Percentiles rank a stretch among this genome's conserved stretches.
phyloP scores from a whole-genome alignment of 179 eudicot genomes.

The Gypsophila paniculata region DNA sequence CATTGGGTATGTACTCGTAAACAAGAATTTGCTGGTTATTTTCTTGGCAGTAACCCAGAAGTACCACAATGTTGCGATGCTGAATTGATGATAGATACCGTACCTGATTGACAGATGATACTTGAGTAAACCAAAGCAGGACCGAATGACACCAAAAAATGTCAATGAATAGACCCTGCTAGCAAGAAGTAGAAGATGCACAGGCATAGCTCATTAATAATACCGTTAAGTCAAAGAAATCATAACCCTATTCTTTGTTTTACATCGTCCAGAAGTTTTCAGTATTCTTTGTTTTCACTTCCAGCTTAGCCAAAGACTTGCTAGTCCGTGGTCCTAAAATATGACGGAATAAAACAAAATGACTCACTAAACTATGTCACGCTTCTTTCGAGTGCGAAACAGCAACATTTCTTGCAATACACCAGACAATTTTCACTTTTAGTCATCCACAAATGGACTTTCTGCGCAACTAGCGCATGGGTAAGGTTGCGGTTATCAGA shows the following conservation, averaged over 20 bases:
- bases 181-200: not conserved
- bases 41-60: slow-evolving; percentile 92
- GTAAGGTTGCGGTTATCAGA: too few species aligned
- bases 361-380: not conserved
- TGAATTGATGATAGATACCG: slow-evolving; percentile 89
- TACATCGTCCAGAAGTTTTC: too few species aligned
- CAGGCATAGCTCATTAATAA: not conserved
- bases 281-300: too few species aligned
- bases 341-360: not conserved
- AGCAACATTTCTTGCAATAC: too few species aligned
- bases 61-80: slow-evolving; percentile 91
- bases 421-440: too few species aligned
- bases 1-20: slow-evolving; percentile 90
- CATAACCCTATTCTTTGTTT: too few species aligned
- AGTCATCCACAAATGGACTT: too few species aligned
- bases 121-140: slow-evolving; percentile 16
- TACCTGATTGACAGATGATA: slow-evolving; percentile 45
- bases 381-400: too few species aligned
- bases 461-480: too few species aligned
- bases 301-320: too few species aligned
- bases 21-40: slow-evolving; percentile 73
- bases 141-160: not conserved
- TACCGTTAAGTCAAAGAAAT: too few species aligned
- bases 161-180: not conserved
- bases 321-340: too few species aligned